phyloP scores from a whole-genome alignment of 2,329 filamentous ascomycete species.

The Balansia obtecta region DNA sequence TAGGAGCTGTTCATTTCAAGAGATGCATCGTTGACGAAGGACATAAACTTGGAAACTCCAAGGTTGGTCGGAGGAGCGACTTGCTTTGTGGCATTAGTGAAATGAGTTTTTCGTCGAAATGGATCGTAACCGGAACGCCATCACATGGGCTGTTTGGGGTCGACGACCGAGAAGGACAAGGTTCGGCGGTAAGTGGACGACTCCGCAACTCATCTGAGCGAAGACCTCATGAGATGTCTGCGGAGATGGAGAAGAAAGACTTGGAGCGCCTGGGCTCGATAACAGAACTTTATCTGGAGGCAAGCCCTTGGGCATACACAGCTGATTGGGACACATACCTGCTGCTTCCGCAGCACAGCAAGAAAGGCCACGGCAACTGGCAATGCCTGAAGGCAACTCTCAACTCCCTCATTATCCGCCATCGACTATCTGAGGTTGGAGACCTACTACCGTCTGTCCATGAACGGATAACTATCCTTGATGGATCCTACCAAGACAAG shows the following conservation, averaged over 20 bases:
- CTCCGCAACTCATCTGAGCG: conserved; percentile 11
- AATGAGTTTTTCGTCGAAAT: conserved; percentile 58
- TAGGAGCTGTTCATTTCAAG: conserved; percentile 69
- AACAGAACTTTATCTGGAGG: conserved; percentile 58
- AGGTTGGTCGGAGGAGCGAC: conserved; percentile 40
- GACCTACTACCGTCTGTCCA: conserved; percentile 57
- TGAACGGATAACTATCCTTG: conserved; percentile 59
- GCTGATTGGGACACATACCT: conserved; percentile 62
- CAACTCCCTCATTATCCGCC: conserved; percentile 72
- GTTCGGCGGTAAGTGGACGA: conserved; percentile 3
- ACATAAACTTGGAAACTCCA: conserved; percentile 64
- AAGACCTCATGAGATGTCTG: conserved; percentile 19
- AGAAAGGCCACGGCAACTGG: conserved; percentile 41
- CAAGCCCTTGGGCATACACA: conserved; percentile 66
- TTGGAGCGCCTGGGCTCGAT: conserved; percentile 54
- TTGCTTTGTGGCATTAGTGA: conserved; percentile 38
- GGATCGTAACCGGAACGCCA: conserved; percentile 87
- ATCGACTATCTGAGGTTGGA: conserved; percentile 59
- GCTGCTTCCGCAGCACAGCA: conserved; percentile 40
- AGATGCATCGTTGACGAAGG: conserved; percentile 88
- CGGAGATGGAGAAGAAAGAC: conserved; percentile 46
- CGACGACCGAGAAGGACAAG: conserved; percentile 7
- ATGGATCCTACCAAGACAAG: conserved; percentile 77
- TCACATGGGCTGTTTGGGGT: conserved; percentile 72
- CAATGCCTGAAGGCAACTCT: conserved; percentile 56